Base-by-base conservation (phyloP, 2,329 filamentous ascomycete genomes). In the Sphaceloma murrayae region DNA sequence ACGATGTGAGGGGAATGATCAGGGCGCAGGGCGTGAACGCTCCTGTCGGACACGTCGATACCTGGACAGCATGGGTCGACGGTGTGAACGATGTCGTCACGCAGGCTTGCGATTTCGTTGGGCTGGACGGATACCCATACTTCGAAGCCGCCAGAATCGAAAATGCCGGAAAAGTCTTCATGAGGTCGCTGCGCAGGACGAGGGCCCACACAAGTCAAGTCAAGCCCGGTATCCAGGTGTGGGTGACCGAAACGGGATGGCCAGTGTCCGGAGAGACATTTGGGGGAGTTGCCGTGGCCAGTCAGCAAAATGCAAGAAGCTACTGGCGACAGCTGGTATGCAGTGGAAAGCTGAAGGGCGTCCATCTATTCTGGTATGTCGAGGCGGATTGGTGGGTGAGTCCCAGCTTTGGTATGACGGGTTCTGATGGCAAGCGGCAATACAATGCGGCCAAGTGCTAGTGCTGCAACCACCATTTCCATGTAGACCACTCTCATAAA, bases 201-300 rank as follows among this genome's bases (percentile, higher is more conserved):
- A 34, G 32, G 16, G 64, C 70, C 39, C 69, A 72, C 48, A 84
- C 82, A 24, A 62, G 73, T 50, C 63, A 59, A 11, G 78, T 69
- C 33, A 71, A 75, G 26, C 67, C 71, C 26, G 75, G 74, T 58
- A 89, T 87, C 72, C 69, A 75, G 13, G 74, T 93, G 54, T 91
- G 84, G 84, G 74, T 93, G 50, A 91, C 86, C 19, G 86, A 94
- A 72, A 91, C 85, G 11, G 87, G 87, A 52, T 91, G 84, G 77
- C 86, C 87, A 38, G 77, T 87, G 43, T 77, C 71, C 55, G 87
- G 86, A 46, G 66, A 74, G 51, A 71, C 67, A 1, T 45, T 16
- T 29, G 65, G 73, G 49, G 78, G 78, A 53, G 59, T 74, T 38
- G 84, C 77, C 30, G 71, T 81, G 7, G 70, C 87, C 4, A 78